phyloP scores from a whole-genome alignment of 2,329 filamentous ascomycete genomes.

The Calycina herbarum region DNA sequence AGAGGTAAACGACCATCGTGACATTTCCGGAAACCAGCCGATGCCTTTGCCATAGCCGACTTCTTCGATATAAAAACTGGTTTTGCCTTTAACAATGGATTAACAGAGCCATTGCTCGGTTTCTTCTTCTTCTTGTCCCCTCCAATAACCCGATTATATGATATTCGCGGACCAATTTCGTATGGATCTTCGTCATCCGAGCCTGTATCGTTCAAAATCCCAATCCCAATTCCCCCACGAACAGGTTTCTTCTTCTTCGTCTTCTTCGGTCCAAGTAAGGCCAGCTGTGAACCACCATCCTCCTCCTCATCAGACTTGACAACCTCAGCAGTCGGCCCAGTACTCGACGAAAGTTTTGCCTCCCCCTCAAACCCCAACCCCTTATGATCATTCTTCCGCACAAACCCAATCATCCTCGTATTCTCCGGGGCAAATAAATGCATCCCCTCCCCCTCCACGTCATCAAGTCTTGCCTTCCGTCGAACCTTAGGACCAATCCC shows the following conservation, averaged over 20 bases:
- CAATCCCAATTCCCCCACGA: constrained; percentile 77
- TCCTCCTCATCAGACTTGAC: constrained; percentile 48
- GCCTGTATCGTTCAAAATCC: constrained; percentile 86
- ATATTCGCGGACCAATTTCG: constrained; percentile 85
- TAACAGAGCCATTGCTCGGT: constrained; percentile 55
- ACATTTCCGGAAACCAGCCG: constrained; percentile 63
- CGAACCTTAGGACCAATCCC: constrained; percentile 86
- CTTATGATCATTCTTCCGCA: constrained; percentile 66
- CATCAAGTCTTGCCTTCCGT: constrained; percentile 68
- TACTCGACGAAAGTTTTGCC: constrained; percentile 46
- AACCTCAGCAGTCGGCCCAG: constrained; percentile 32
- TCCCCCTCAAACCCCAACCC: constrained; percentile 69
- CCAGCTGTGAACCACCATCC: constrained; percentile 42
- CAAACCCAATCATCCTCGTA: constrained; percentile 64
- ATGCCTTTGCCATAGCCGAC: constrained; percentile 41
- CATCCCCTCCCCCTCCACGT: constrained; percentile 46
- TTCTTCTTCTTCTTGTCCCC: constrained; percentile 80
- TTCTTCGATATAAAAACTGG: constrained; percentile 78
- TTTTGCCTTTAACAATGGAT: constrained; percentile 63
- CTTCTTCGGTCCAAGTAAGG: constrained; percentile 24
- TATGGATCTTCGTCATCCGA: constrained; percentile 96
- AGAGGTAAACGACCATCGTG: constrained; percentile 80
- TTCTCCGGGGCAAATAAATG: constrained; percentile 88
- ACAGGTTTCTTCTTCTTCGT: constrained; percentile 51
- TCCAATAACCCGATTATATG: constrained; percentile 79